Evolutionary conservation across 2,329 filamentous ascomycete genomes (phyloP).

Genomic region (Cercospora janseana): DNA sequence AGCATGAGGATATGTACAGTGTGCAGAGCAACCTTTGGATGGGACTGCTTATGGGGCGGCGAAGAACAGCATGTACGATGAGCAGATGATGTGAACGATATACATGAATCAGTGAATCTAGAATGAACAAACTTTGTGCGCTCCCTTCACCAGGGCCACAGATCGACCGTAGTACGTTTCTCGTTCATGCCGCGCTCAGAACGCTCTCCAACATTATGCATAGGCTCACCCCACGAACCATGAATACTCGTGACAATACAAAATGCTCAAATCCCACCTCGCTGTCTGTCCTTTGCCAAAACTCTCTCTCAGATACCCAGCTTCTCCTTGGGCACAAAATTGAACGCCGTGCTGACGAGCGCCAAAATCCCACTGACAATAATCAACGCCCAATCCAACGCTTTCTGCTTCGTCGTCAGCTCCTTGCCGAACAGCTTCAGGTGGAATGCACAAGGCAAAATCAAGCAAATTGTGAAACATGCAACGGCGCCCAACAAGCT

Average conservation of each 20-base stretch:
- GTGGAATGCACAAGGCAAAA: slow-evolving; percentile 85
- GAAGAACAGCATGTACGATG: background rate
- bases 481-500: slow-evolving; percentile 84
- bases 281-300: background rate
- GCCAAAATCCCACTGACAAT: slow-evolving; percentile 68
- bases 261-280: background rate
- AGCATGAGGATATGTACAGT: slow-evolving; percentile 16
- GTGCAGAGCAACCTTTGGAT: no score
- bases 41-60: background rate
- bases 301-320: slow-evolving; percentile 49
- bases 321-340: slow-evolving; percentile 76
- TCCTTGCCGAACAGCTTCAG: slow-evolving; percentile 81
- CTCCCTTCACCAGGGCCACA: no score
- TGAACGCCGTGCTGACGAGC: slow-evolving; percentile 77
- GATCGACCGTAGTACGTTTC: no score
- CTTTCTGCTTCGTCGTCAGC: slow-evolving; percentile 61
- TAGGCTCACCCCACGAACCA: background rate
- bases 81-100: slow-evolving; percentile 1
- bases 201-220: background rate
- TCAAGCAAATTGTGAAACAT: slow-evolving; percentile 92
- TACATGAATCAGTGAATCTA: no score
- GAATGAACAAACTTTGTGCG: no score
- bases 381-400: slow-evolving; percentile 68
- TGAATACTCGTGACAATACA: background rate
- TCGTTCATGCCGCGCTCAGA: background rate